Conservation (phyloP, 2,329 filamentous ascomycete genomes). For the Shiraia sp. region DNA sequence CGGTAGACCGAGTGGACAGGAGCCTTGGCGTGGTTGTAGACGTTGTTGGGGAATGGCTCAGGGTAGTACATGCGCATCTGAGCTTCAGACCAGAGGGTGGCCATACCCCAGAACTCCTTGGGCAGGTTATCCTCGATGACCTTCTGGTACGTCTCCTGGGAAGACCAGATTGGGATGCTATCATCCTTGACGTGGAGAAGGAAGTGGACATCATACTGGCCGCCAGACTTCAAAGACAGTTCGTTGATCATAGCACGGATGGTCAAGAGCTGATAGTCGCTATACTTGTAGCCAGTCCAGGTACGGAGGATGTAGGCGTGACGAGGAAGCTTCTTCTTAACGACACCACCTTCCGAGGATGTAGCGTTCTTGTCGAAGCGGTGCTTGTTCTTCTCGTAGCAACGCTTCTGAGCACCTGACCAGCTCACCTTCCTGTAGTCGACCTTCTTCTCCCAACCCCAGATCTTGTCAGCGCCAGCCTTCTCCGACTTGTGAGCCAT, state of each 20-base stretch:
- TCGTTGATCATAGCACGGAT: slow-evolving; percentile 84
- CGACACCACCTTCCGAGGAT: slow-evolving; percentile 23
- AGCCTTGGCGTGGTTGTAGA: slow-evolving; percentile 61
- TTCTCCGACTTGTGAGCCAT: slow-evolving; percentile 50
- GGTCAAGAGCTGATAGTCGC: slow-evolving; percentile 77
- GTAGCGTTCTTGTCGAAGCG: slow-evolving; percentile 49
- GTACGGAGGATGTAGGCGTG: slow-evolving; percentile 84
- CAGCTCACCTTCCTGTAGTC: slow-evolving; percentile 55
- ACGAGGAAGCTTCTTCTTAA: slow-evolving; percentile 55
- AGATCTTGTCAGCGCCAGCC: slow-evolving; percentile 48
- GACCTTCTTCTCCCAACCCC: slow-evolving; percentile 55
- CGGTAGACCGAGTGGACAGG: slow-evolving; percentile 92
- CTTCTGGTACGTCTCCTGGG: slow-evolving; percentile 68
- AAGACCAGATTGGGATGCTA: slow-evolving; percentile 76
- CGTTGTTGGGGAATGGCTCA: slow-evolving; percentile 78
- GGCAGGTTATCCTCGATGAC: slow-evolving; percentile 72
- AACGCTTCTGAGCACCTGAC: slow-evolving; percentile 53
- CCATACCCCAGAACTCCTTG: slow-evolving; percentile 83
- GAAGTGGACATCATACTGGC: slow-evolving; percentile 84
- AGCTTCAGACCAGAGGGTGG: slow-evolving; percentile 89
- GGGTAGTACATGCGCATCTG: slow-evolving; percentile 93
- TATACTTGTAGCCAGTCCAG: slow-evolving; percentile 82
- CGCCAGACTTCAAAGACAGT: slow-evolving; percentile 76
- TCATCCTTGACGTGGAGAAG: slow-evolving; percentile 83
- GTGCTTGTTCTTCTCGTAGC: slow-evolving; percentile 54